These are phyloP conservation scores for Venturia asperata DNA, from an alignment of 2,329 filamentous ascomycete species.

Conservation along the genomic window DNA sequence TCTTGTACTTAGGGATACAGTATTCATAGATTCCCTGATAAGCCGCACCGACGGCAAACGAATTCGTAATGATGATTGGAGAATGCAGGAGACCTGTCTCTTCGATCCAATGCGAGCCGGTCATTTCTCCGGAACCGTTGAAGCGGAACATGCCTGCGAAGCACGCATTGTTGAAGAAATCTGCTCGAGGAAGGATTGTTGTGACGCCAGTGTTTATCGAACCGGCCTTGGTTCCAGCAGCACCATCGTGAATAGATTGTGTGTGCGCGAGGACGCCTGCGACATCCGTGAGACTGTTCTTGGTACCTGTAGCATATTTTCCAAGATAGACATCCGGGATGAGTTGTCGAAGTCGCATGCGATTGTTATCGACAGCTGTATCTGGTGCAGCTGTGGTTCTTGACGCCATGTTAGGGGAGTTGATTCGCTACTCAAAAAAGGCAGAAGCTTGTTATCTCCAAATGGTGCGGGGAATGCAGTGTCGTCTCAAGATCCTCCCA, in stretches of 20 bases:
- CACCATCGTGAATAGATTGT: slow-evolving; percentile 31
- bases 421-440: background rate
- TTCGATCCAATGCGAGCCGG: slow-evolving; percentile 54
- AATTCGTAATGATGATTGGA: slow-evolving; percentile 55
- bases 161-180: slow-evolving; percentile 37
- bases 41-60: slow-evolving; percentile 50
- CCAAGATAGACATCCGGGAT: slow-evolving; percentile 34
- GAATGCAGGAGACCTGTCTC: slow-evolving; percentile 54
- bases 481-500: background rate
- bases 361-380: background rate
- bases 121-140: slow-evolving; percentile 59
- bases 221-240: slow-evolving; percentile 19
- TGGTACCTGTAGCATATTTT: slow-evolving; percentile 33
- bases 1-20: slow-evolving; percentile 41
- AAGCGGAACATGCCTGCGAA: slow-evolving; percentile 49
- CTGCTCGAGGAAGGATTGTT: slow-evolving; percentile 37
- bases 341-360: slow-evolving; percentile 31
- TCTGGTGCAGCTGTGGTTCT: background rate
- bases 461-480: too few species aligned
- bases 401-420: background rate
- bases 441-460: too few species aligned
- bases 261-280: slow-evolving; percentile 38
- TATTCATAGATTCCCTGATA: slow-evolving; percentile 55
- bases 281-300: slow-evolving; percentile 40
- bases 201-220: slow-evolving; percentile 40